Evolutionary conservation across 83 land plant species (phyloP).

Genomic region (Picea engelmannii): DNA sequence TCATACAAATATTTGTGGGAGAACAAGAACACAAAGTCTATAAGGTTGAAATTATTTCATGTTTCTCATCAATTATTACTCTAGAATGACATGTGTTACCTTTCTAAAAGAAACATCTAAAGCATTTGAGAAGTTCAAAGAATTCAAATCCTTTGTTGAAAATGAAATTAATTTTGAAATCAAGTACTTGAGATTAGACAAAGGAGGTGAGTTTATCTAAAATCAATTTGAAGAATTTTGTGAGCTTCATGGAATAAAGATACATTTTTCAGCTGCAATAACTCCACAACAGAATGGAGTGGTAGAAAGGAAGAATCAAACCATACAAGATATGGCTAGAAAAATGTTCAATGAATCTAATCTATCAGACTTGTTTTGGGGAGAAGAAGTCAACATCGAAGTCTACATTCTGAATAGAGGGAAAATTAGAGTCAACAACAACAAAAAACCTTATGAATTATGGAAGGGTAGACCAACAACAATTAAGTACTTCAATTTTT

Average conservation of each 20-base stretch:
- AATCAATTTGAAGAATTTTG: background rate
- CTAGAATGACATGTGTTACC: background rate
- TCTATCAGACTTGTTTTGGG: background rate
- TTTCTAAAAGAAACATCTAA: background rate
- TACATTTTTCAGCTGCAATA: background rate
- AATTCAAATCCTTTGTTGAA: background rate
- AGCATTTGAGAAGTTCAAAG: background rate
- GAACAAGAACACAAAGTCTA: background rate
- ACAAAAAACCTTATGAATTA: too few relatives aligned
- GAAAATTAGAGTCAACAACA: too few relatives aligned
- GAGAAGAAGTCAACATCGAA: background rate
- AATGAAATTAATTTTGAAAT: background rate
- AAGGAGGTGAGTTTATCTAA: background rate
- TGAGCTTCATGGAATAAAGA: background rate
- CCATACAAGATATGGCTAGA: background rate
- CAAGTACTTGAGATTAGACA: background rate
- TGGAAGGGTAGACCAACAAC: too few relatives aligned
- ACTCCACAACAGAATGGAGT: background rate
- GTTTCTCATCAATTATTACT: background rate
- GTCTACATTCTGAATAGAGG: background rate
- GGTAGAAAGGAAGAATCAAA: background rate
- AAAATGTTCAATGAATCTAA: background rate
- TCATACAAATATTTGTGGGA: too few relatives aligned
- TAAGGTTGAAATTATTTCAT: background rate
- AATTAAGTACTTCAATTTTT: too few relatives aligned